Conservation (phyloP, 163 green algal genomes). For the Coccomyxa subellipsoidea region DNA sequence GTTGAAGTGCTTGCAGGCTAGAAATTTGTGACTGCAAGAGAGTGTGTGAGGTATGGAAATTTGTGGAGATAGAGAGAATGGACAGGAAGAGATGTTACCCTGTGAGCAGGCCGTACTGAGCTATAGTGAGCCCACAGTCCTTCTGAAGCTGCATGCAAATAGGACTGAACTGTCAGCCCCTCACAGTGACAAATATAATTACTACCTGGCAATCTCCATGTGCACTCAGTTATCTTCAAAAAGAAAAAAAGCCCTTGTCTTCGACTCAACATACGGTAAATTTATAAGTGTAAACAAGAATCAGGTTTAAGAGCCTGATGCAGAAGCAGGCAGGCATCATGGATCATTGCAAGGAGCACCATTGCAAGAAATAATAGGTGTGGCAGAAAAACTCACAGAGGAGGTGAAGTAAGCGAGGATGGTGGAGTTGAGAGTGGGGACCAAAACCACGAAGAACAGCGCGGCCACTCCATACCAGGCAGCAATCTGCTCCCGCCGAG, state of each 20-base stretch:
- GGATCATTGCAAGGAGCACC: no score
- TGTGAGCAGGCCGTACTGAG: constrained; percentile 4
- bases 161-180: neutral
- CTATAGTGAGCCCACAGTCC: constrained; percentile 5
- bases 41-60: no score
- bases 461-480: neutral
- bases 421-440: neutral
- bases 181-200: neutral
- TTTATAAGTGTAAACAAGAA: no score
- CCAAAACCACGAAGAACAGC: neutral
- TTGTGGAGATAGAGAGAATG: no score
- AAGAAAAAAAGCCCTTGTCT: neutral
- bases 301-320: no score
- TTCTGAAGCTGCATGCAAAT: neutral
- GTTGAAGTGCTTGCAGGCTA: no score
- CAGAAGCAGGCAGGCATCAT: no score
- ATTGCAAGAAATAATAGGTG: no score
- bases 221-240: neutral
- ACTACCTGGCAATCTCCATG: neutral
- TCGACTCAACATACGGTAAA: no score
- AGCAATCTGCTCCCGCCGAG: neutral
- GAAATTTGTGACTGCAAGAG: no score
- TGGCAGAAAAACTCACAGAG: no score
- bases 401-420: constrained; percentile 9
- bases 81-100: neutral